Conservation (phyloP, 371 early-diverging fungal species). For the Neoconidiobolus thromboides region DNA sequence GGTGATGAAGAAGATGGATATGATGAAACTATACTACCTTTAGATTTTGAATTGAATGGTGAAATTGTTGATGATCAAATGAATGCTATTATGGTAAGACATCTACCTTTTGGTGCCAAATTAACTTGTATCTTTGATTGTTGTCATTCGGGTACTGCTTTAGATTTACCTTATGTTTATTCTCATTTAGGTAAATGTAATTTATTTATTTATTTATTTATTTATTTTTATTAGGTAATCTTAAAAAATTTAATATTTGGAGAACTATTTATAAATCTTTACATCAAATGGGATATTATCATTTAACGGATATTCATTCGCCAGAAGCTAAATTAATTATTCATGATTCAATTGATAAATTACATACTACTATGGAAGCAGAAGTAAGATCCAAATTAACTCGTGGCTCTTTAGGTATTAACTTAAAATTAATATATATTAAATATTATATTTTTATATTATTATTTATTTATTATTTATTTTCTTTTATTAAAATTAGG, state of each 20-base stretch:
- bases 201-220: too few relatives aligned
- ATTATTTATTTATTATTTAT: too few relatives aligned
- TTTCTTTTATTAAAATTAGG: slow-evolving; percentile 20
- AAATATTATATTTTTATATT: too few relatives aligned
- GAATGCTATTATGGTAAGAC: slow-evolving; percentile 35
- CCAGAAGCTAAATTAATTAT: slow-evolving; percentile 7
- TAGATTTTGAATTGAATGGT: slow-evolving; percentile 41
- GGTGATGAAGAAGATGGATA: slow-evolving; percentile 49
- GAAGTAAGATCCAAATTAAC: slow-evolving; percentile 12
- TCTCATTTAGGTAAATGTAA: slow-evolving; percentile 32
- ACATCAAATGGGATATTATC: neutral
- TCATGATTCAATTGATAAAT: neutral
- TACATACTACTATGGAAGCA: neutral
- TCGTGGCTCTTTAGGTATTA: slow-evolving; percentile 20
- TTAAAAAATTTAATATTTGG: slow-evolving; percentile 20
- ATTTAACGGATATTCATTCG: slow-evolving; percentile 14
- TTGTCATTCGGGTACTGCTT: slow-evolving; percentile 65
- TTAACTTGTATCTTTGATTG: slow-evolving; percentile 74
- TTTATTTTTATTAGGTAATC: too few relatives aligned
- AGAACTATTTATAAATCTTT: slow-evolving; percentile 17
- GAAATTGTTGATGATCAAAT: slow-evolving; percentile 56
- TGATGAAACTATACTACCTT: slow-evolving; percentile 60
- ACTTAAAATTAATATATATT: too few relatives aligned
- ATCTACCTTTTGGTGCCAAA: slow-evolving; percentile 52
- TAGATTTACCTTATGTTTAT: slow-evolving; percentile 77